These are phyloP conservation scores for Actinomucor elegans DNA, from an alignment of 371 early-diverging fungal genomes.

Conservation along the genomic window DNA sequence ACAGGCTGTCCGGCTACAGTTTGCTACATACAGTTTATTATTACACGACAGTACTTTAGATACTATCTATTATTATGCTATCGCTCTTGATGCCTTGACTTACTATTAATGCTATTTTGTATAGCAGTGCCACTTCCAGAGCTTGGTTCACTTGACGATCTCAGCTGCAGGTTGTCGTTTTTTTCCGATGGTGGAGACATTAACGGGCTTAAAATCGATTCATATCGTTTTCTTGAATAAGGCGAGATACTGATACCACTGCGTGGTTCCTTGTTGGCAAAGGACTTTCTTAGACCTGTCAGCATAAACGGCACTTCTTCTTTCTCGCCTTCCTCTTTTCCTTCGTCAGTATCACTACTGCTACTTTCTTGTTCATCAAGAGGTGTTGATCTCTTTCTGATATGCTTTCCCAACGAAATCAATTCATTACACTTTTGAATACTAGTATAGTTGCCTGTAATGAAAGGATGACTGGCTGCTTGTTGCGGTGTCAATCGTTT, in stretches of 20 bases:
- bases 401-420: background rate
- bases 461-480: conserved; percentile 90
- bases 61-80: background rate
- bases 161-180: background rate
- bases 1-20: too few species aligned
- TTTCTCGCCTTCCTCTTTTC: background rate
- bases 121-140: too few species aligned
- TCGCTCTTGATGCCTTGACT: background rate
- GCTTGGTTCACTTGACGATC: too few species aligned
- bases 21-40: too few species aligned
- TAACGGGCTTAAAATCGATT: conserved; percentile 7
- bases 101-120: too few species aligned
- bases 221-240: background rate
- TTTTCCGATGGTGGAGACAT: conserved; percentile 15
- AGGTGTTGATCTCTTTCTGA: background rate
- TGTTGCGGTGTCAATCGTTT: conserved; percentile 91
- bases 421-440: background rate
- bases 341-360: background rate
- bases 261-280: conserved; percentile 3
- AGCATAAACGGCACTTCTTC: conserved; percentile 2
- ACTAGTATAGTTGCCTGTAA: conserved; percentile 52
- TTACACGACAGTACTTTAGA: too few species aligned
- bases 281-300: conserved; percentile 6
- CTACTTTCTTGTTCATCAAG: background rate
- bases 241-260: conserved; percentile 8